Conservation (phyloP, 2,329 filamentous ascomycete genomes). For the Claviceps paspali region DNA sequence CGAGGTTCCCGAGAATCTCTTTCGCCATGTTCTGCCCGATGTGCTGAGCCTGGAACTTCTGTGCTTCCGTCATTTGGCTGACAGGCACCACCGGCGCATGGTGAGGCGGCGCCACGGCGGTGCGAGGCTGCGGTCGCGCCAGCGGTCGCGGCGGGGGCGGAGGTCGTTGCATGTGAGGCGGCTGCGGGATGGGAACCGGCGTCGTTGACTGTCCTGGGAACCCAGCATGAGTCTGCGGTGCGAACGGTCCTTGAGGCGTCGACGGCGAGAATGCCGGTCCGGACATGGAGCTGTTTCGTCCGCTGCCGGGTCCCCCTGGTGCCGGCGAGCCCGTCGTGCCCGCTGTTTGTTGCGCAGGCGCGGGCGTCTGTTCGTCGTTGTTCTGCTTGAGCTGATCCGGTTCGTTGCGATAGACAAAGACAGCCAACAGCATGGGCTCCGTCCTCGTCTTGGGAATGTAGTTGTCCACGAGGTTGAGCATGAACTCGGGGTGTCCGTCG, state of each 20-base stretch:
- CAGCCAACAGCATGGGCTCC: slow-evolving; percentile 66
- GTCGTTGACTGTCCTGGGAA: slow-evolving; percentile 19
- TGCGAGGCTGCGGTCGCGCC: slow-evolving; percentile 2
- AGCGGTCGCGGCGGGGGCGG: slow-evolving; percentile 2
- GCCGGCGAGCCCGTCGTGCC: slow-evolving; percentile 16
- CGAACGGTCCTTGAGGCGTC: slow-evolving; percentile 21
- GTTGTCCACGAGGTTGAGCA: slow-evolving; percentile 77
- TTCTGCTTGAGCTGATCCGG: slow-evolving; percentile 19
- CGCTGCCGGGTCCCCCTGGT: slow-evolving; percentile 17
- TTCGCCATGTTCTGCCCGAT: slow-evolving; percentile 42
- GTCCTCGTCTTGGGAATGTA: slow-evolving; percentile 55
- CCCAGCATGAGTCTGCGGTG: slow-evolving; percentile 15
- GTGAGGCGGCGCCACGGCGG: neutral
- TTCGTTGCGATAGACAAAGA: slow-evolving; percentile 67
- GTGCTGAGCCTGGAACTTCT: slow-evolving; percentile 27
- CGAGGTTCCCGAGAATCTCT: slow-evolving; percentile 48
- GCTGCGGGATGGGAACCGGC: slow-evolving; percentile 21
- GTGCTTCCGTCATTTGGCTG: slow-evolving; percentile 16
- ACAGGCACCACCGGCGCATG: slow-evolving; percentile 4
- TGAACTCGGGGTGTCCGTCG: slow-evolving; percentile 63
- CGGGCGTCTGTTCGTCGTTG: slow-evolving; percentile 9
- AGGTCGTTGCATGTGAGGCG: slow-evolving; percentile 12
- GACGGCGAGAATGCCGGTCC: slow-evolving; percentile 41
- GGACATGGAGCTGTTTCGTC: slow-evolving; percentile 32
- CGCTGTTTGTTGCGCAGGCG: slow-evolving; percentile 7